Percentiles rank a stretch among this genome's conserved stretches.
Conservation (phyloP, 2,329 filamentous ascomycete genomes). For the Ceratocystis smalleyi region DNA sequence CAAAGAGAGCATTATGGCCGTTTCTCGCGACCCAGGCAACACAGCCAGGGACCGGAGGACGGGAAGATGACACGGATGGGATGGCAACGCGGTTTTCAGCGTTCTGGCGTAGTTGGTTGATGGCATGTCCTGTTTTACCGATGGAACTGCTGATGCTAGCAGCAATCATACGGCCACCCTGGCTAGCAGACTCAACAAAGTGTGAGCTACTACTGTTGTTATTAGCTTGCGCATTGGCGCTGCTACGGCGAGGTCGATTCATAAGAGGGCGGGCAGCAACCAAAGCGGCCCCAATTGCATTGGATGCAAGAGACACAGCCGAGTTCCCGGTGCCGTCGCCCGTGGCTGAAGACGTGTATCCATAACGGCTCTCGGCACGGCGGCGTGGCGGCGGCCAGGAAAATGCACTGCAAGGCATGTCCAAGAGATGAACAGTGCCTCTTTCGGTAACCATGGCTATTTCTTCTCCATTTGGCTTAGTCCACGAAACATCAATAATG, state of each 20-base stretch:
- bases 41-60: slow-evolving; percentile 41
- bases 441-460: slow-evolving; percentile 83
- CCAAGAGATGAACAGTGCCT: slow-evolving; percentile 86
- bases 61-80: slow-evolving; percentile 34
- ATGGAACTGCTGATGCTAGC: slow-evolving; percentile 60
- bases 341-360: slow-evolving; percentile 24
- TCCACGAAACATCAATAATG: slow-evolving; percentile 83
- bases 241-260: slow-evolving; percentile 31
- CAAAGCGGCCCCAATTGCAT: slow-evolving; percentile 53
- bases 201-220: slow-evolving; percentile 9
- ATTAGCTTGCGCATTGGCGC: slow-evolving; percentile 6
- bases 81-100: slow-evolving; percentile 61
- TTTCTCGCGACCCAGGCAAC: slow-evolving; percentile 50
- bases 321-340: slow-evolving; percentile 35
- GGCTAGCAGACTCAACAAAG: slow-evolving; percentile 41
- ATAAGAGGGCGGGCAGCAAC: slow-evolving; percentile 45
- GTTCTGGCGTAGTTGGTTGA: slow-evolving; percentile 56
- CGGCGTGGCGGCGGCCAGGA: slow-evolving; percentile 67
- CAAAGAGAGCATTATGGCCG: slow-evolving; percentile 46
- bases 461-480: slow-evolving; percentile 62
- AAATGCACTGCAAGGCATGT: slow-evolving; percentile 68
- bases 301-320: slow-evolving; percentile 55
- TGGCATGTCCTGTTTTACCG: slow-evolving; percentile 53
- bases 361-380: slow-evolving; percentile 30
- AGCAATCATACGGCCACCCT: slow-evolving; percentile 56